Conservation (phyloP, 2,329 filamentous ascomycete species). For the Aspergillus sp. region DNA sequence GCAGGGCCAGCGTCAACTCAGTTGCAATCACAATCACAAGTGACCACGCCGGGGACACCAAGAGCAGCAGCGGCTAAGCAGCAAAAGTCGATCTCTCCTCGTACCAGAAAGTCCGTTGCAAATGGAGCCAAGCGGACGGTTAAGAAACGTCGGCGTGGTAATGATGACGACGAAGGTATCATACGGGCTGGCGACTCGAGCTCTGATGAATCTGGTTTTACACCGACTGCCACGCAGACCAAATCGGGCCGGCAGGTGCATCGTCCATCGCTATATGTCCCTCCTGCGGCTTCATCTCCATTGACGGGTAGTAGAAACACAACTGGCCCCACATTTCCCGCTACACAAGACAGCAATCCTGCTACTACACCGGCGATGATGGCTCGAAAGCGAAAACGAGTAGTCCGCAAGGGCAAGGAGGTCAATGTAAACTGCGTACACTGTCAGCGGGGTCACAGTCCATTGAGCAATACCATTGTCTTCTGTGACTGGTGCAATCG, state of each 20-base stretch:
- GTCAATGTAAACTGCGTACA: conserved; percentile 54
- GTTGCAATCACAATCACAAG: conserved; percentile 5
- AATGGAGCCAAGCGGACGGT: conserved; percentile 9
- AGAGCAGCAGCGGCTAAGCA: conserved; percentile 4
- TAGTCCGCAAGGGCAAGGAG: conserved; percentile 37
- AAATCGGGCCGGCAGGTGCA: conserved; percentile 66
- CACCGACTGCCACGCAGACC: conserved; percentile 56
- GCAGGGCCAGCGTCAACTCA: conserved; percentile 1
- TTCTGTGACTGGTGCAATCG: conserved; percentile 76
- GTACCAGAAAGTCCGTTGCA: conserved; percentile 10
- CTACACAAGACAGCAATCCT: conserved; percentile 2
- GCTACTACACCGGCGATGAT: conserved; percentile 6
- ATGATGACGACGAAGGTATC: conserved; percentile 24
- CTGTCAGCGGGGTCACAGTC: conserved; percentile 64
- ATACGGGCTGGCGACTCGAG: conserved; percentile 29
- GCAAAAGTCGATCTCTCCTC: conserved; percentile 8
- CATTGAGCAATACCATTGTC: conserved; percentile 68
- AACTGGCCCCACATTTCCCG: conserved; percentile 1
- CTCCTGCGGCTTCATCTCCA: conserved; percentile 34
- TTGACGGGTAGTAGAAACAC: conserved; percentile 11
- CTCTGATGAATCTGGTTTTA: conserved; percentile 39
- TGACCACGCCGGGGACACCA: conserved; percentile 3
- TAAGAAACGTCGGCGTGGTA: conserved; percentile 17
- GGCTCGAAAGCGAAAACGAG: conserved; percentile 51
- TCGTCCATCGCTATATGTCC: conserved; percentile 56